phyloP scores from a whole-genome alignment of 768 basidiomycete species.

The Phaffia australis region DNA sequence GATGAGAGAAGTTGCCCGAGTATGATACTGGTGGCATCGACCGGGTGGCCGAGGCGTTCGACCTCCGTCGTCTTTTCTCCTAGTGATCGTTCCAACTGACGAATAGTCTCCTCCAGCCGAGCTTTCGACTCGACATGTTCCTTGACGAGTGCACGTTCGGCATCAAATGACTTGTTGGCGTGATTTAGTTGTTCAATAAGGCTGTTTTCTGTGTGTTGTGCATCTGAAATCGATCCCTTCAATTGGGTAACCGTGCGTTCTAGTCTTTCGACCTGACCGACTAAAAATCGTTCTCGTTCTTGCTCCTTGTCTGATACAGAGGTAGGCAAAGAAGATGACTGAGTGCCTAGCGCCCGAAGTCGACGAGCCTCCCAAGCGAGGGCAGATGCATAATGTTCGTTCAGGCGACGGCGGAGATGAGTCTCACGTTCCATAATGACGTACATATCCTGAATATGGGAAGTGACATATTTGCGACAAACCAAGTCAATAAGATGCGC shows the following conservation, averaged over 20 bases:
- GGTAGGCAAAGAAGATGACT: not conserved
- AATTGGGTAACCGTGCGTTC: constrained; percentile 23
- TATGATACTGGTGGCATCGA: constrained; percentile 15
- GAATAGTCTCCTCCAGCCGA: constrained; percentile 14
- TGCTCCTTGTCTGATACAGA: constrained; percentile 13
- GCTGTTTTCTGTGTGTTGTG: constrained; percentile 16
- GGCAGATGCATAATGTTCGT: constrained; percentile 39
- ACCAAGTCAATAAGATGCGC: too few relatives aligned
- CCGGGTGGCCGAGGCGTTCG: not conserved
- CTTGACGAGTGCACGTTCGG: constrained; percentile 1
- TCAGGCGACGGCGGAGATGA: constrained; percentile 32
- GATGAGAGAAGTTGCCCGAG: constrained; percentile 7
- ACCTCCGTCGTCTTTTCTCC: constrained; percentile 1
- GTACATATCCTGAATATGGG: constrained; percentile 34
- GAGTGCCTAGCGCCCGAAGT: constrained; percentile 25
- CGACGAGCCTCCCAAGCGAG: constrained; percentile 39
- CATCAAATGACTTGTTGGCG: constrained; percentile 9
- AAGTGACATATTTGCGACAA: not conserved
- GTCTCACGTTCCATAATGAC: constrained; percentile 35
- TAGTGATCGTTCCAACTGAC: not conserved
- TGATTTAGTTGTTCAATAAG: constrained; percentile 7
- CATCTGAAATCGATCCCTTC: constrained; percentile 18
- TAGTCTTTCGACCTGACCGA: constrained; percentile 28
- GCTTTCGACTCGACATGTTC: constrained; percentile 32
- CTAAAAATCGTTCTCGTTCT: constrained; percentile 31